Evolutionary conservation across 441 rosid species (phyloP), one percentile per base, ranked within the genome.

Genomic region (Omphalea diandra): DNA sequence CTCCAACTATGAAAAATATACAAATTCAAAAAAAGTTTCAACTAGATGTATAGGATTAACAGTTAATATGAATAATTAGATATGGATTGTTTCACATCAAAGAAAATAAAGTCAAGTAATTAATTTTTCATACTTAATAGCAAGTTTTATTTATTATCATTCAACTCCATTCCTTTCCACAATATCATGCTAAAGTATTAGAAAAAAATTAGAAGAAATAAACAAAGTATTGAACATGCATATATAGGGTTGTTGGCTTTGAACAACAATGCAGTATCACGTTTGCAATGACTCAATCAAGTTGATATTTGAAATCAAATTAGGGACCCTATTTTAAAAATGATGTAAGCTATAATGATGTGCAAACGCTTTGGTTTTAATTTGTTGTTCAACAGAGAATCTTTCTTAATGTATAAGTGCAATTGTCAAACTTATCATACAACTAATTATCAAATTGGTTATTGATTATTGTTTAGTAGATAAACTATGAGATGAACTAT

Each of bases 211-310:
- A n/a, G n/a, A n/a, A n/a, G n/a, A n/a, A n/a, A 38, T 38, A 35
- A 2, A 36, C 36, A 43, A 12, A 49, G 58, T 26, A 44, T 10
- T 10, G 4, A 1, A 44, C 3, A 12, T n/a, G n/a, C n/a, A n/a
- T 12, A 44, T 12, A 44, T 12, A 44, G 3, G 49, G 49, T 63
- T 40, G 47, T 15, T 54, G 63, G 40, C 31, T 68, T 63, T 53
- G 15, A 32, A 26, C 35, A 14, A 54, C 11, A 24, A 26, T 24
- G 6, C 6, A 35, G 36, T 5, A 18, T 67, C 36, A 62, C 62
- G 61, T 35, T 54, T n/a, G 73, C 69, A 50, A 74, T 63, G 69
- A 63, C 73, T 36, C 9, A 8, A 56, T 63, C 65, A 55, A 68
- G 17, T 47, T 41, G 15, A 26, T 18, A 18, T 18, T 18, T 6